Evolutionary conservation across 2,329 filamentous ascomycete species (phyloP).

Genomic region (Claviceps monticola): DNA sequence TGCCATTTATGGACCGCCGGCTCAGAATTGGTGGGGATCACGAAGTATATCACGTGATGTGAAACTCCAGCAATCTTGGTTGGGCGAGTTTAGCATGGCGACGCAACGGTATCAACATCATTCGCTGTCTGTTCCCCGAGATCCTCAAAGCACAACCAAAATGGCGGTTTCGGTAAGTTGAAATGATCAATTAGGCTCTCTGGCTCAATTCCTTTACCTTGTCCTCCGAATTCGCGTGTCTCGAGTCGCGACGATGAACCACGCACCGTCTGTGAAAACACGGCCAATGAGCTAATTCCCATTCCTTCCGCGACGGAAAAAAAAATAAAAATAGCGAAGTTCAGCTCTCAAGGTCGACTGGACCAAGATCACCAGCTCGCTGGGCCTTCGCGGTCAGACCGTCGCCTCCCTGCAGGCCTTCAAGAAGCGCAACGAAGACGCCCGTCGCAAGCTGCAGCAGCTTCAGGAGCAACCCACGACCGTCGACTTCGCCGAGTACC

Average conservation of each 20-base stretch:
- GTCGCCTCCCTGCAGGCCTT: slow-evolving; percentile 83
- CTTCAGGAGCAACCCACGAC: slow-evolving; percentile 74
- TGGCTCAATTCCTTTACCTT: neutral
- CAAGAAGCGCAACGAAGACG: slow-evolving; percentile 99
- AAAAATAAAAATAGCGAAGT: slow-evolving; percentile 55
- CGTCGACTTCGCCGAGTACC: slow-evolving; percentile 92
- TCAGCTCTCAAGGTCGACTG: slow-evolving; percentile 99
- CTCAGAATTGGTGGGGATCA: neutral
- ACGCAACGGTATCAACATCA: slow-evolving; percentile 31
- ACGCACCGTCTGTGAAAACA: neutral
- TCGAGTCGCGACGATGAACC: neutral
- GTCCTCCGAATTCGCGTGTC: neutral
- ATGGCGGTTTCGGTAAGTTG: slow-evolving; percentile 53
- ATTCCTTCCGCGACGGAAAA: slow-evolving; percentile 9
- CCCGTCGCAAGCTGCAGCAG: slow-evolving; percentile 77
- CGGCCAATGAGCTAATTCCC: slow-evolving; percentile 41
- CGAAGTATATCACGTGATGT: slow-evolving; percentile 20
- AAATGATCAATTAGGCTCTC: neutral
- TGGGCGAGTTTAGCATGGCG: slow-evolving; percentile 30
- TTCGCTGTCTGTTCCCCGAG: slow-evolving; percentile 34
- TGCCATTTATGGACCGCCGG: neutral
- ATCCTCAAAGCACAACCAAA: slow-evolving; percentile 36
- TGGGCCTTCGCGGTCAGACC: slow-evolving; percentile 92
- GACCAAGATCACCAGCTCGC: slow-evolving; percentile 84
- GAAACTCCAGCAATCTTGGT: slow-evolving; percentile 14